Evolutionary conservation across 768 basidiomycete genomes (phyloP).

Genomic region (Termitomyces bulborhizus): DNA sequence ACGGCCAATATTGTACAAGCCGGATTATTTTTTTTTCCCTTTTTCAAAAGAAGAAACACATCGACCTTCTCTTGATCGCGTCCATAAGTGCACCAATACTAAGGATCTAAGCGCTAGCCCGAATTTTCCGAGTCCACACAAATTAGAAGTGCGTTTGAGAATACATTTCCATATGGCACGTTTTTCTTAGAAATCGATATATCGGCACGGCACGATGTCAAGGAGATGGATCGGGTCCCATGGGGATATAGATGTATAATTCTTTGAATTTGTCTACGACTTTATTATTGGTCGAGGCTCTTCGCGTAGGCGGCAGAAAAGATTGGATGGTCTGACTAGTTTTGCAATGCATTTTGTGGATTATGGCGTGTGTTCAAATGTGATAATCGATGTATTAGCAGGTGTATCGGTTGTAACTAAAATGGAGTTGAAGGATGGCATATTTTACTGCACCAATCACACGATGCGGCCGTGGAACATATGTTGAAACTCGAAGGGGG

Average conservation of each 20-base stretch:
- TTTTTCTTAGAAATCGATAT: not conserved
- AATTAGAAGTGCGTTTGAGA: not conserved
- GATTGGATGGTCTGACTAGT: not conserved
- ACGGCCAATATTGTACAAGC: not conserved
- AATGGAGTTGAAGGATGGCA: not conserved
- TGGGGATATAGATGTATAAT: too few relatives aligned
- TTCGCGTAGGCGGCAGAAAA: too few relatives aligned
- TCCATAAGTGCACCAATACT: too few relatives aligned
- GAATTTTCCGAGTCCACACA: not conserved
- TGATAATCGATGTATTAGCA: not conserved
- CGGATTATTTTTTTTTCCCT: too few relatives aligned
- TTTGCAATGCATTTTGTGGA: too few relatives aligned
- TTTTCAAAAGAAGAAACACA: too few relatives aligned
- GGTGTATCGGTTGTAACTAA: too few relatives aligned
- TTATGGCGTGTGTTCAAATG: not conserved
- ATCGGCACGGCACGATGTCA: not conserved
- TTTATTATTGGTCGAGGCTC: too few relatives aligned
- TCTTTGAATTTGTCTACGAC: too few relatives aligned
- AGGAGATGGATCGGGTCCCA: not conserved
- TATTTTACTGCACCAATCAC: not conserved
- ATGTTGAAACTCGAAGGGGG: not conserved
- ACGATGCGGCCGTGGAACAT: not conserved
- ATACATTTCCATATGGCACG: not conserved
- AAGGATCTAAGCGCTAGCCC: too few relatives aligned
- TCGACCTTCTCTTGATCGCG: too few relatives aligned